A percentile compares a stretch with the other conserved stretches of the same genome.
Evolutionary conservation across 495 filamentous ascomycete genomes (phyloP).

Genomic region (Penicillium maclennaniae): DNA sequence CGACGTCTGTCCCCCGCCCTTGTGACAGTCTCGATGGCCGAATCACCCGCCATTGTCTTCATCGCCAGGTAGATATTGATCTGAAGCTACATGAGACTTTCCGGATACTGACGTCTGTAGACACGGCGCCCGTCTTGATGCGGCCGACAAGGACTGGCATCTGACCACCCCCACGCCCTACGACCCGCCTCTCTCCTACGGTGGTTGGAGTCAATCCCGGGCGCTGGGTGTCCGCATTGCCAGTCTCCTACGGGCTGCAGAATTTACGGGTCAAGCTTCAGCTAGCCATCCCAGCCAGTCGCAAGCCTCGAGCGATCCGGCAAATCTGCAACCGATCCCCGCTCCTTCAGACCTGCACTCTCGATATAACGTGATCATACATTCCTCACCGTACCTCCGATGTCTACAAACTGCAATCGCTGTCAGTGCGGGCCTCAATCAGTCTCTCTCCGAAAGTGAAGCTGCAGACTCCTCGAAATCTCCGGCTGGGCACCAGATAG

Average conservation of each 20-base stretch:
- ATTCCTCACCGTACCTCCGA: slow-evolving; percentile 87
- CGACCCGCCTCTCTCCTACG: slow-evolving; percentile 92
- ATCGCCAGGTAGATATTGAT: slow-evolving; percentile 65
- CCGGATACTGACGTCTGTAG: slow-evolving; percentile 37
- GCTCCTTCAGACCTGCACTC: slow-evolving; percentile 41
- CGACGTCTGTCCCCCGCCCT: not conserved
- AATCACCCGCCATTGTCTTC: slow-evolving; percentile 66
- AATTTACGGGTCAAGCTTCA: slow-evolving; percentile 22
- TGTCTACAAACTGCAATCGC: slow-evolving; percentile 91
- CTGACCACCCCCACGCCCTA: slow-evolving; percentile 91
- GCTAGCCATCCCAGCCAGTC: slow-evolving; percentile 9
- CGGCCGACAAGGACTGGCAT: slow-evolving; percentile 92
- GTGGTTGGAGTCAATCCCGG: slow-evolving; percentile 84
- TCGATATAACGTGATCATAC: slow-evolving; percentile 76
- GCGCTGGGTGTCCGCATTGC: slow-evolving; percentile 76
- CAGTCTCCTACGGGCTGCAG: slow-evolving; percentile 56
- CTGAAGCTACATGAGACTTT: not conserved
- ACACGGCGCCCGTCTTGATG: slow-evolving; percentile 90
- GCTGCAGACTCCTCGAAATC: slow-evolving; percentile 7
- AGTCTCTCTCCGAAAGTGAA: slow-evolving; percentile 44
- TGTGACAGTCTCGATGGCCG: slow-evolving; percentile 42
- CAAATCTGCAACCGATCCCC: slow-evolving; percentile 15
- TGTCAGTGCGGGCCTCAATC: slow-evolving; percentile 81
- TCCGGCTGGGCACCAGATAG: not conserved
- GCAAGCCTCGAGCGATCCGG: slow-evolving; percentile 12